Evolutionary conservation across 352 stramenopile species (phyloP).

Genomic region (Phytophthora cactorum): DNA sequence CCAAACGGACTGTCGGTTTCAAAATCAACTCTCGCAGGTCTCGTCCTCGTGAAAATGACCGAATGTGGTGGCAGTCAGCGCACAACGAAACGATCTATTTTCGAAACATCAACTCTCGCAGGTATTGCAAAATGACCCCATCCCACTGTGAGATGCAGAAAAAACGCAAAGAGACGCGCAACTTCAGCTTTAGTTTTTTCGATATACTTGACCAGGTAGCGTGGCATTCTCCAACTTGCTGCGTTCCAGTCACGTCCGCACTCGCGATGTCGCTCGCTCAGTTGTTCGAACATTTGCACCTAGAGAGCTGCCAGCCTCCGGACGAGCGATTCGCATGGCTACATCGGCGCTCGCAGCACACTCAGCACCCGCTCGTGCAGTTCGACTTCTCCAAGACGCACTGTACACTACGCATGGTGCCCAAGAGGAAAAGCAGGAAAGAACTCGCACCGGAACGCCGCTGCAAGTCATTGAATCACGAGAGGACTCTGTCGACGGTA

Average conservation of each 20-base stretch:
- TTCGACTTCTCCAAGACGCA: slow-evolving; percentile 29
- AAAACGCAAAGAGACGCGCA: slow-evolving; percentile 2
- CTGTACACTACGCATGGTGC: slow-evolving; percentile 22
- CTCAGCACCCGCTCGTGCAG: slow-evolving; percentile 27
- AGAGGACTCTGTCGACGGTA: slow-evolving; percentile 8
- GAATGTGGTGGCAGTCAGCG: no score
- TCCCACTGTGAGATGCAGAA: not conserved
- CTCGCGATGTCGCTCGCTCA: slow-evolving; percentile 13
- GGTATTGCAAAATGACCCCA: not conserved
- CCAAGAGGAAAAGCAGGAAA: slow-evolving; percentile 3
- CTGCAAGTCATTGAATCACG: slow-evolving; percentile 1
- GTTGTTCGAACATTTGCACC: slow-evolving; percentile 26
- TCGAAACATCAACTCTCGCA: not conserved
- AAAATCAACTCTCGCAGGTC: not conserved
- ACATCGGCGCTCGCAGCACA: slow-evolving; percentile 22
- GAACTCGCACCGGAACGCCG: not conserved
- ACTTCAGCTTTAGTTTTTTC: slow-evolving; percentile 1
- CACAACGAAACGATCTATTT: not conserved
- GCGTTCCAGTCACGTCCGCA: slow-evolving; percentile 10
- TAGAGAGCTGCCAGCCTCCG: slow-evolving; percentile 27
- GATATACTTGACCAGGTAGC: not conserved
- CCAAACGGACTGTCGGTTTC: not conserved
- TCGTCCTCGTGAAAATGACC: not conserved
- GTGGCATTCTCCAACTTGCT: slow-evolving; percentile 19
- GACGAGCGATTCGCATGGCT: slow-evolving; percentile 30